These are phyloP conservation scores for Gamarada debralockiae DNA, from an alignment of 495 filamentous ascomycete genomes.

Conservation along the genomic window DNA sequence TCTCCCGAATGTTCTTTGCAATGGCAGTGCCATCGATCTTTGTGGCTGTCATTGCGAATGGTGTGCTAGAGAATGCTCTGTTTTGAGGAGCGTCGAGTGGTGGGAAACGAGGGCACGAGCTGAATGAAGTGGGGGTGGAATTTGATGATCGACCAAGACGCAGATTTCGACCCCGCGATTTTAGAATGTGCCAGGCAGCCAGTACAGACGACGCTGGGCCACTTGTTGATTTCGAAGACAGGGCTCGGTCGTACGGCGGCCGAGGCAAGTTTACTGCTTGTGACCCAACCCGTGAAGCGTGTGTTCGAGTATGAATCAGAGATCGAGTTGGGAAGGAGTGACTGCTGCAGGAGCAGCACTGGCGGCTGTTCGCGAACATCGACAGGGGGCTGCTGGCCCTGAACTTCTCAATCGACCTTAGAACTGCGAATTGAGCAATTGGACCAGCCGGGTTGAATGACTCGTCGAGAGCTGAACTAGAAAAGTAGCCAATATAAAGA, in stretches of 20 bases:
- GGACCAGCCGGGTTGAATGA: no score
- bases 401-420: no score
- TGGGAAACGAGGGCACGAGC: neutral
- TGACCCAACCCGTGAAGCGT: neutral
- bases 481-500: no score
- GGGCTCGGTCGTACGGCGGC: neutral
- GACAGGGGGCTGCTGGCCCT: no score
- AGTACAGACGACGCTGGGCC: slow-evolving; percentile 9
- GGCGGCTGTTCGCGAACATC: neutral
- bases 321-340: neutral
- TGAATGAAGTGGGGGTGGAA: slow-evolving; percentile 4
- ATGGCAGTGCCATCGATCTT: slow-evolving; percentile 96
- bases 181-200: slow-evolving; percentile 8
- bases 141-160: slow-evolving; percentile 5
- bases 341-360: neutral
- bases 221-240: neutral
- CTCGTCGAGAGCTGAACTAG: no score
- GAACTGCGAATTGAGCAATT: no score
- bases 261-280: slow-evolving; percentile 8
- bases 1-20: slow-evolving; percentile 82
- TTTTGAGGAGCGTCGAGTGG: neutral
- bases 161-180: slow-evolving; percentile 23
- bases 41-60: slow-evolving; percentile 68
- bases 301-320: neutral
- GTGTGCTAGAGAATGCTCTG: slow-evolving; percentile 40